These are phyloP conservation scores for Cladosporium sp. DNA, from an alignment of 2,329 filamentous ascomycete species.

Conservation along the genomic window DNA sequence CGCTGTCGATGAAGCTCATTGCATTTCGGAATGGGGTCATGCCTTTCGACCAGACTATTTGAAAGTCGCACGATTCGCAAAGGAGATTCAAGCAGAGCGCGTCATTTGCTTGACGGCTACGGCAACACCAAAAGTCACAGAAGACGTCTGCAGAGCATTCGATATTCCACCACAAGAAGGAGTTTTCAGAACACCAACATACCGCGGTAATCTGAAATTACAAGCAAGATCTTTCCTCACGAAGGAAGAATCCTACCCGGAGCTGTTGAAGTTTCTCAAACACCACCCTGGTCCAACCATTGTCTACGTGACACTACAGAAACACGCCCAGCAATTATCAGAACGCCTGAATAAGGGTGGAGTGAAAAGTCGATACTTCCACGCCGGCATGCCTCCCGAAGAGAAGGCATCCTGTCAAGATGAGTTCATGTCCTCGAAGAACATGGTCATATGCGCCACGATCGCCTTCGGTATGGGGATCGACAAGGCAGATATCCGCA, in stretches of 20 bases:
- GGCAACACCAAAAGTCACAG: conserved; percentile 52
- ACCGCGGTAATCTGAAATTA: conserved; percentile 54
- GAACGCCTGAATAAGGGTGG: conserved; percentile 32
- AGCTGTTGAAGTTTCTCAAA: conserved; percentile 46
- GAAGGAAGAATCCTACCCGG: conserved; percentile 43
- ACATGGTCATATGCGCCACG: conserved; percentile 42
- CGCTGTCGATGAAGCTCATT: conserved; percentile 56
- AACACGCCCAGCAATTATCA: conserved; percentile 46
- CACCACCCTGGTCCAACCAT: conserved; percentile 52
- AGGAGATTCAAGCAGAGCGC: conserved; percentile 53
- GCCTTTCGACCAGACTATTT: conserved; percentile 40
- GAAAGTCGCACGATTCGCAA: conserved; percentile 52
- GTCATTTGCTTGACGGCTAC: conserved; percentile 59
- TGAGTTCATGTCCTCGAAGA: conserved; percentile 45
- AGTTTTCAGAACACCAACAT: conserved; percentile 56
- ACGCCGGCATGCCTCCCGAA: conserved; percentile 47
- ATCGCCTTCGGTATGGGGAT: conserved; percentile 60
- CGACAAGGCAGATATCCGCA: conserved; percentile 53
- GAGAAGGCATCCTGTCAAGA: conserved; percentile 47
- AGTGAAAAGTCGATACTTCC: conserved; percentile 45
- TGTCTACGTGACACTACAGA: conserved; percentile 57
- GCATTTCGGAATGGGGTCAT: conserved; percentile 46
- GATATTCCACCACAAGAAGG: conserved; percentile 42
- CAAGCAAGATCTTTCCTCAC: conserved; percentile 42
- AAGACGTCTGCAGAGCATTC: conserved; percentile 52